A percentile compares a stretch with the other conserved stretches of the same genome.
phyloP scores from a whole-genome alignment of 495 filamentous ascomycete genomes.

The Daldinia childiae region DNA sequence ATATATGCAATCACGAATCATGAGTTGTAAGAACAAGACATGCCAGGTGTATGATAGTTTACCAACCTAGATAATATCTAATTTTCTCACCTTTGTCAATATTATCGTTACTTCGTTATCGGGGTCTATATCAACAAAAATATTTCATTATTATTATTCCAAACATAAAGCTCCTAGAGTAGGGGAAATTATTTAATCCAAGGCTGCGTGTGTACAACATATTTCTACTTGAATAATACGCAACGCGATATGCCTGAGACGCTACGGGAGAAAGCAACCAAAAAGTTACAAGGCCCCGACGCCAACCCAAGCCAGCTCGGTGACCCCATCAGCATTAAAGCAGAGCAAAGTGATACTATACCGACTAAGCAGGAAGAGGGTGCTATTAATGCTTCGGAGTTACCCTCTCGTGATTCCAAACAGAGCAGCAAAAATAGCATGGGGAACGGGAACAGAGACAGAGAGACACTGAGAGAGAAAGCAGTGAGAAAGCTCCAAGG shows the following conservation, averaged over 20 bases:
- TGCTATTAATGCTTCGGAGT: slow-evolving; percentile 12
- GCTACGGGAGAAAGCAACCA: slow-evolving; percentile 48
- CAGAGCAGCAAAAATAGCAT: not conserved
- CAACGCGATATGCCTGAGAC: slow-evolving; percentile 42
- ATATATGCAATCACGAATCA: slow-evolving; percentile 38
- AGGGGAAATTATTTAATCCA: not conserved
- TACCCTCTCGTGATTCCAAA: not conserved
- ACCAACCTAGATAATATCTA: slow-evolving; percentile 3
- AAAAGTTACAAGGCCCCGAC: slow-evolving; percentile 48
- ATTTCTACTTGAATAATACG: not conserved
- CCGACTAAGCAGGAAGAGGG: slow-evolving; percentile 37
- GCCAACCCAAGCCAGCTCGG: slow-evolving; percentile 57
- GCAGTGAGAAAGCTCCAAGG: slow-evolving; percentile 51
- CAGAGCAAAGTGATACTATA: slow-evolving; percentile 48
- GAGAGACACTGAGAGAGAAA: slow-evolving; percentile 41
- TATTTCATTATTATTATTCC: not conserved
- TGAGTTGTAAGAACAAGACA: slow-evolving; percentile 5
- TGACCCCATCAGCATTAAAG: slow-evolving; percentile 56
- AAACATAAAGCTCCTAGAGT: not conserved
- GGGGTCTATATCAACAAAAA: not conserved
- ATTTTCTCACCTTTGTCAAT: slow-evolving; percentile 3
- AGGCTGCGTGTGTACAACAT: not conserved
- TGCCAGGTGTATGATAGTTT: not conserved
- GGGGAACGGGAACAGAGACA: not conserved
- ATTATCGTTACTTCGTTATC: not conserved